A percentile compares a stretch with the other conserved stretches of the same genome.
Evolutionary conservation across 1,139 yeast genomes (phyloP).

Genomic region (Kazachstania sp.): DNA sequence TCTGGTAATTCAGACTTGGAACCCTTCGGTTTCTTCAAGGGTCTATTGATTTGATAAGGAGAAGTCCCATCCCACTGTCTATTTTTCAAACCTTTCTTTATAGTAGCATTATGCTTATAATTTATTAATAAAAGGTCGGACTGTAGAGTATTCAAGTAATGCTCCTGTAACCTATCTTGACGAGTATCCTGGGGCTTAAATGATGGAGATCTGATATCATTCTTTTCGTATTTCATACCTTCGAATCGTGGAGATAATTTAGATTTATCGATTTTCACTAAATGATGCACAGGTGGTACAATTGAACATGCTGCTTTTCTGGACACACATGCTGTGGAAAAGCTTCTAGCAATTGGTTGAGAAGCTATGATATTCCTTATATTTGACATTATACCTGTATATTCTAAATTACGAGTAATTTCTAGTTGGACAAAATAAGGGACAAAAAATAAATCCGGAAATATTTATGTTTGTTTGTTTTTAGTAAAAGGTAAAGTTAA

Average conservation of each 20-base stretch:
- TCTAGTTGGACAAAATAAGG: neutral
- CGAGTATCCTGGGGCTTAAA: conserved; percentile 62
- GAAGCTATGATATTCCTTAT: neutral
- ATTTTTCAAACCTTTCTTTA: conserved; percentile 56
- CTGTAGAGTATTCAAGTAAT: conserved; percentile 63
- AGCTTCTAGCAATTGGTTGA: conserved; percentile 15
- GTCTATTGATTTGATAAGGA: conserved; percentile 84
- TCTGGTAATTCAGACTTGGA: conserved; percentile 63
- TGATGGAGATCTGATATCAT: conserved; percentile 69
- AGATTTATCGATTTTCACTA: conserved; percentile 63
- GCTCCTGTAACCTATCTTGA: conserved; percentile 75
- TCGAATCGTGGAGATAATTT: conserved; percentile 62
- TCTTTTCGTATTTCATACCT: conserved; percentile 54
- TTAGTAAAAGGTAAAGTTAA: too few species aligned
- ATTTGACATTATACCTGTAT: neutral
- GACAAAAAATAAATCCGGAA: neutral
- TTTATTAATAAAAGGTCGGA: conserved; percentile 71
- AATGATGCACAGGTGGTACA: conserved; percentile 87
- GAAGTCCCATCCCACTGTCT: conserved; percentile 79
- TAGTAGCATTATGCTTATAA: conserved; percentile 53
- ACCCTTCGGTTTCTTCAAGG: conserved; percentile 55
- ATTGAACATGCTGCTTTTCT: conserved; percentile 67
- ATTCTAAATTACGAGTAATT: neutral
- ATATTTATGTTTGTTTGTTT: neutral
- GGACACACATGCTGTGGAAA: conserved; percentile 37